Base-by-base conservation (phyloP, 306 rosid genomes). In the Acacia acuminata region DNA sequence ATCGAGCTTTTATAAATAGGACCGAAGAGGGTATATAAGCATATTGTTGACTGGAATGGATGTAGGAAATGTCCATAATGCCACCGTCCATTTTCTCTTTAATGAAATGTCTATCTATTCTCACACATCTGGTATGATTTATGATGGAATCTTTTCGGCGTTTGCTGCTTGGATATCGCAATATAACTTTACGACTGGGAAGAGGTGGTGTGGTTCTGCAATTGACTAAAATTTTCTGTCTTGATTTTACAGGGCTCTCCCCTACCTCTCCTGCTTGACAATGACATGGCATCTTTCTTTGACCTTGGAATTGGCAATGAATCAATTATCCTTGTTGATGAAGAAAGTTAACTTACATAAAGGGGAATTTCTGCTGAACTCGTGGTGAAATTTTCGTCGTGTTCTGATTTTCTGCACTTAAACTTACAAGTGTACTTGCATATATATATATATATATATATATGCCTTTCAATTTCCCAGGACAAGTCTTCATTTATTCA, bases 251-350 rank as follows among this genome's bases (percentile, higher is more conserved):
- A 92, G 98, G 94, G 96, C 73, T 92, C 89, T 78, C 99, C 98
- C 25, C 36, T 96, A 77, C 99, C 98, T 1, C 48, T 86, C 55
- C 55, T 88, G 88, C 98, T 93, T 4, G 94, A 93, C 63, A 91
- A 88, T 75, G 98, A 96, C 74, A 87, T 87, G 90, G 89, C 89
- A 61, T 86, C 96, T 76, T 86, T 96, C 32, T 82, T 89, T 63
- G 98, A 92, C 78, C 44, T 89, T 47, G 98, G 98, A 73, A 81
- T 90, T 83, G 94, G 92, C 83, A 90, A 86, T 56, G 90, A 83
- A 38, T 89, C 98, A 19, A 79, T 74, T 78, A 88, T 96, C 86
- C 96, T 96, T 68, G 85, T 96, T 36, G 97, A 94, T 50, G 96
- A 92, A 88, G 94, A 90, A 85, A 85, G 87, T 83, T 94, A 76